Evolutionary conservation across 148 eudicot species (phyloP), one percentile per base, ranked within the genome.

Genomic region (Euryodendron excelsum): DNA sequence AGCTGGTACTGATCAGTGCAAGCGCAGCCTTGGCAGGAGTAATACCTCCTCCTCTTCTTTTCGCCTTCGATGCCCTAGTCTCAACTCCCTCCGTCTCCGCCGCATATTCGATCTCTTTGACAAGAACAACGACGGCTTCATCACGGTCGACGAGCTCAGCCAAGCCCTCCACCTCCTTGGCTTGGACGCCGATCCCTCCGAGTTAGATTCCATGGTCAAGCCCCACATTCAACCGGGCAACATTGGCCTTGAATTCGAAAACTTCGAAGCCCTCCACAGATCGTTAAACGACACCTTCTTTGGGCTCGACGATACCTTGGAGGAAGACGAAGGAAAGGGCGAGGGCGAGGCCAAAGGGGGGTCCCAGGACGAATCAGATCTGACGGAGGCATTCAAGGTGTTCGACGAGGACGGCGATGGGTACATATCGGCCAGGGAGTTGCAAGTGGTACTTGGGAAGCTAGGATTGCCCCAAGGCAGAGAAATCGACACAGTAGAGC

Each of bases 361-460:
- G 37, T 14, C 37, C 33, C 86, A 85, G 74, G 87, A 81, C 18
- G 97, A 93, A 58, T 85, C 93, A 37, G 98, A 94, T 82, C 85
- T 94, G 53, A 71, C 65, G 0, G 98, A 94, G 78, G 98, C 98
- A 23, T 90, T 94, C 78, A 92, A 92, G 85, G 98, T 94, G 58
- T 94, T 94, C 18, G 98, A 94, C n/a, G 91, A 86, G 47, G 80
- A 94, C n/a, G 95, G 98, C 0, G 93, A 94, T 39, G 98, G 98
- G 1, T 94, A 72, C 82, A 94, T 92, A 52, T 94, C 98, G 20
- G 97, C 98, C 0, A 87, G 65, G 77, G 98, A 94, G 69, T 65
- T 94, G 81, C 93, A 92, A 34, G 80, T 67, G 8, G 97, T 94
- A 50, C 81, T 94, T 2, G 83, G 73, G 1, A 92, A 92, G 77